Base-by-base conservation (phyloP, 1,284 basidiomycete species). In the Leccinum holopus region DNA sequence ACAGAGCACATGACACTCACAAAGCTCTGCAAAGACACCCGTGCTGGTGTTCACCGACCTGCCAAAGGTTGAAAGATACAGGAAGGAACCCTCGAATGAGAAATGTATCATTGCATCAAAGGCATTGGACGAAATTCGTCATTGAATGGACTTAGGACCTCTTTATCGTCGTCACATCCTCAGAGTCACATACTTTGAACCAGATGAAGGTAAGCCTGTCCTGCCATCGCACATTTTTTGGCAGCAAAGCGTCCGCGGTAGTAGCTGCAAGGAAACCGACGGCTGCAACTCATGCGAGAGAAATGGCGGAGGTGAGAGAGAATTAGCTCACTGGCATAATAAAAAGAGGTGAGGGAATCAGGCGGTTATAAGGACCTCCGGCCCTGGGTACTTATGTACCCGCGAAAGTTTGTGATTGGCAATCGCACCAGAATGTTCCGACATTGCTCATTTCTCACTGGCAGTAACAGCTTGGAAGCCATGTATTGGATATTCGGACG, bases 21-120 rank as follows among this genome's bases (percentile, higher is more conserved):
- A 94, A 73, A 93, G 78, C 59, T 87, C 82, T n/a, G 91, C 91
- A 66, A 93, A 84, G 25, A 82, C 80, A 1, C 91, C 90, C 3
- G 77, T 71, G 67, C 87, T 88, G 10, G 85, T 84, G 69, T 87
- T 88, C 14, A 92, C 90, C 61, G 86, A 82, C 53, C 87, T 78
- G 28, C 90, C 91, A 67, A 90, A 90, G 33, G 82, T 82, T 1
- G 90, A 92, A 54, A 88, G 79, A 72, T 84, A 92, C 44, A 94
- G 77, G 79, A 91, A 94, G 6, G 88, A 86, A 6, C 87, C 91
- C 70, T 94, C 92, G 63, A 91, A 86, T 1, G 80, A 81, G 74
- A 91, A 90, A 71, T 93, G 92, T 62, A 91, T 91, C 70, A 92
- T 80, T 2, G 85, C 88, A 70, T 92, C 88, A 66, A 92, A 93